Conservation (phyloP, 2,329 filamentous ascomycete genomes). For the Colletotrichum tamarilloi region DNA sequence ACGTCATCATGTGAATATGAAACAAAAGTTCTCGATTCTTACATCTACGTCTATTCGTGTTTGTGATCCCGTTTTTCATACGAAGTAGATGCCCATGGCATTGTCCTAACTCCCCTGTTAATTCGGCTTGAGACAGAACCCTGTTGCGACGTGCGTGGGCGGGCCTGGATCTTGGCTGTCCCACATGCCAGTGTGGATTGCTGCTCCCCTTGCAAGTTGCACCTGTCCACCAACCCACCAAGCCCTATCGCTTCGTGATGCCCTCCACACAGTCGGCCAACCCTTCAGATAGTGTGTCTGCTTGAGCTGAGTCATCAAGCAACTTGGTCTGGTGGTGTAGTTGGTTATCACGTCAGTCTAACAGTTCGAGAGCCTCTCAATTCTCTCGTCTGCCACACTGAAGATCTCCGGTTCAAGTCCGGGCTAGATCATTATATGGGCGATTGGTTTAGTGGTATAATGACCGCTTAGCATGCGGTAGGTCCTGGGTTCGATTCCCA, state of each 20-base stretch:
- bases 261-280: neutral
- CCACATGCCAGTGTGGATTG: neutral
- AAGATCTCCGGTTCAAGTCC: conserved; percentile 36
- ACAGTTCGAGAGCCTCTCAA: conserved; percentile 39
- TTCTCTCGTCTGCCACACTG: conserved; percentile 15
- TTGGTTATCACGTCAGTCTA: conserved; percentile 63
- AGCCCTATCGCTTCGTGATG: conserved; percentile 12
- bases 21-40: neutral
- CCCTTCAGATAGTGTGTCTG: neutral
- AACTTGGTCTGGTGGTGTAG: conserved; percentile 44
- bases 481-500: conserved; percentile 34
- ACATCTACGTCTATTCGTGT: neutral
- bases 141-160: neutral
- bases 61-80: neutral
- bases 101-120: neutral
- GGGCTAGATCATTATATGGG: conserved; percentile 26
- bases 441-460: conserved; percentile 35
- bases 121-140: neutral
- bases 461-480: conserved; percentile 35
- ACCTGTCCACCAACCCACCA: neutral
- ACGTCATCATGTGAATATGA: neutral
- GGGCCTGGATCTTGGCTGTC: neutral
- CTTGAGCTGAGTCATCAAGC: neutral
- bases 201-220: neutral
- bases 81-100: neutral